Evolutionary conservation across 148 eudicot species (phyloP), one percentile per base, ranked within the genome.

Genomic region (Amaranthus cruentus): DNA sequence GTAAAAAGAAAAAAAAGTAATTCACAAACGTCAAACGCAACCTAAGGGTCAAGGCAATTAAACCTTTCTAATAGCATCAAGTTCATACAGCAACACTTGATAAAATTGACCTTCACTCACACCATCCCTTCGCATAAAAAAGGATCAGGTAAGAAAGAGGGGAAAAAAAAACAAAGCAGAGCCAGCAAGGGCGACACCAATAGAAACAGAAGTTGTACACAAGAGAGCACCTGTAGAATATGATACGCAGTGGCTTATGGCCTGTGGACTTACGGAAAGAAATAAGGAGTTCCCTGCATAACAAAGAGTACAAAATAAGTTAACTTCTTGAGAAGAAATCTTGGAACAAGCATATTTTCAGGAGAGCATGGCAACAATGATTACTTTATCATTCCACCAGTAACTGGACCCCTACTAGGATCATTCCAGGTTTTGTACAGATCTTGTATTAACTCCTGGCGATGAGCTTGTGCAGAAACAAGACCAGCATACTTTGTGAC

Each of bases 21-120:
- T n/a, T 53, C 43, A 9, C 46, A 54, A 15, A 9, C 47, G 43
- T 28, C 9, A 58, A 57, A 7, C 12, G 7, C 7, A 54, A 15
- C 14, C 49, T 49, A 55, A n/a, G 9, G 21, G 5, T 66, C 8
- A 67, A 44, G 51, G 57, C 9, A n/a, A 57, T 38, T 43, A 56
- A 49, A 90, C 96, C 96, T 82, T 88, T 2, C 96, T 82, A 55
- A 90, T 90, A 28, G 96, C 96, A 85, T 90, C 96, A 55, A 90
- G 88, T 70, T 90, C 96, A 72, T 83, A 80, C 46, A 90, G 84
- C 86, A 90, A 73, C 59, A 90, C 96, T 82, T 90, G 96, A 72
- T 88, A 88, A 79, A 90, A 90, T 74, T 90, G 96, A 50, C 96
- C 96, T 68, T 90, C 96, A n/a, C 96, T 90, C 21, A 90, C 96